These are phyloP conservation scores for Trichoderma asperelloides DNA, from an alignment of 495 filamentous ascomycete genomes.

Conservation along the genomic window DNA sequence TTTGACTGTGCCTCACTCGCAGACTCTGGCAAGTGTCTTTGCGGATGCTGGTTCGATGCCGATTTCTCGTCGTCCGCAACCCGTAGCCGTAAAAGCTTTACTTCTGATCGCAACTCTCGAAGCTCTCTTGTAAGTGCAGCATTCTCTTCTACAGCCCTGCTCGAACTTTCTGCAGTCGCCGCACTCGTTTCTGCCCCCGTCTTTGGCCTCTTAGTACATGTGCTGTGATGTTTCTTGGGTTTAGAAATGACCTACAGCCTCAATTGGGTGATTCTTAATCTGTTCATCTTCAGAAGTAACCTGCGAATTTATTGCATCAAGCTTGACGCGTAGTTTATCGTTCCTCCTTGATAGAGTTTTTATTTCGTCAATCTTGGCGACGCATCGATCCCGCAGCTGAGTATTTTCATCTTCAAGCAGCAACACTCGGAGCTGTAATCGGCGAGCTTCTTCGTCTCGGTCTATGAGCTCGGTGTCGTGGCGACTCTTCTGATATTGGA, in stretches of 20 bases:
- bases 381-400: conserved; percentile 27
- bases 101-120: neutral
- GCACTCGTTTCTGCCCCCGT: neutral
- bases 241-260: conserved; percentile 47
- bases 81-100: neutral
- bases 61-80: neutral
- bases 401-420: conserved; percentile 61
- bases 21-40: neutral
- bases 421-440: conserved; percentile 54
- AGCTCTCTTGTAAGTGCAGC: neutral
- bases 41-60: neutral
- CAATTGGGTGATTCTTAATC: conserved; percentile 48
- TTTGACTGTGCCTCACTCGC: neutral
- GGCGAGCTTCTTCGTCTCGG: conserved; percentile 59
- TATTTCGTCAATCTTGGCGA: conserved; percentile 45
- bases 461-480: conserved; percentile 50
- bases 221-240: neutral
- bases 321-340: conserved; percentile 46
- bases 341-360: conserved; percentile 48
- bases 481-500: conserved; percentile 52
- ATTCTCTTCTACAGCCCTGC: neutral
- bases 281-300: conserved; percentile 26
- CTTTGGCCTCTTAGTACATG: neutral
- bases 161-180: neutral
- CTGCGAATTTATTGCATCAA: conserved; percentile 50